Conservation (phyloP, 805 yeast genomes). For the Metschnikowia orientalis region DNA sequence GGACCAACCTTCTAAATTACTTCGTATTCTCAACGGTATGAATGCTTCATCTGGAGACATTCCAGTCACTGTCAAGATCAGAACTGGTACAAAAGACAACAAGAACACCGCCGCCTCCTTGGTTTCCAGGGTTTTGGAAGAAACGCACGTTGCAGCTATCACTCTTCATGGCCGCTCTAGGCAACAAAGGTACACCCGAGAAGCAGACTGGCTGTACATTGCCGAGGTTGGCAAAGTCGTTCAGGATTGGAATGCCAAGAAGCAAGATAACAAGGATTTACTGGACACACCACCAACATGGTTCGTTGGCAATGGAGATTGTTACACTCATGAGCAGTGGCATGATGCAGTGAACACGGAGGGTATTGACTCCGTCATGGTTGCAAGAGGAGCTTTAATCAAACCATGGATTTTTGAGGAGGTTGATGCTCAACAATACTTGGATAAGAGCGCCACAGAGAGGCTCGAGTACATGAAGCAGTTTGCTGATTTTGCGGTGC, state of each 20-base stretch:
- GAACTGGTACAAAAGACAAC: conserved; percentile 85
- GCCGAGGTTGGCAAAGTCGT: conserved; percentile 67
- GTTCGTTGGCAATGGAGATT: conserved; percentile 94
- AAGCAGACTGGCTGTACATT: conserved; percentile 92
- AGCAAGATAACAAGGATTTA: conserved; percentile 56
- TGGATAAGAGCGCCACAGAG: conserved; percentile 88
- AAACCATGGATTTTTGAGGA: conserved; percentile 99
- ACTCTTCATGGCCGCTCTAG: conserved; percentile 96
- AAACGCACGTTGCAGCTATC: conserved; percentile 82
- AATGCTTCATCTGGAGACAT: conserved; percentile 81
- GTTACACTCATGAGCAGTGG: conserved; percentile 86
- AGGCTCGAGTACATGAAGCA: conserved; percentile 69
- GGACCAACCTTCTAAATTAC: conserved; percentile 80
- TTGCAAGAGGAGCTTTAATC: conserved; percentile 95
- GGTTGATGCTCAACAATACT: conserved; percentile 78
- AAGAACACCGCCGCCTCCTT: conserved; percentile 84
- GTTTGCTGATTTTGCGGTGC: conserved; percentile 76
- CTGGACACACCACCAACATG: conserved; percentile 61
- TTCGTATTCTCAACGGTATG: conserved; percentile 83
- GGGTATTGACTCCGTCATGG: conserved; percentile 90
- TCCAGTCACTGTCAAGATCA: conserved; percentile 86
- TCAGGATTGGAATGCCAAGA: conserved; percentile 51
- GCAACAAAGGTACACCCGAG: conserved; percentile 88
- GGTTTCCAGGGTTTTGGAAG: conserved; percentile 65
- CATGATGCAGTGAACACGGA: conserved; percentile 58